A percentile compares a stretch with the other conserved stretches of the same genome.
These are phyloP conservation scores for Phylloboletellus chloephorus DNA, from an alignment of 1,284 basidiomycete species.

Conservation along the genomic window DNA sequence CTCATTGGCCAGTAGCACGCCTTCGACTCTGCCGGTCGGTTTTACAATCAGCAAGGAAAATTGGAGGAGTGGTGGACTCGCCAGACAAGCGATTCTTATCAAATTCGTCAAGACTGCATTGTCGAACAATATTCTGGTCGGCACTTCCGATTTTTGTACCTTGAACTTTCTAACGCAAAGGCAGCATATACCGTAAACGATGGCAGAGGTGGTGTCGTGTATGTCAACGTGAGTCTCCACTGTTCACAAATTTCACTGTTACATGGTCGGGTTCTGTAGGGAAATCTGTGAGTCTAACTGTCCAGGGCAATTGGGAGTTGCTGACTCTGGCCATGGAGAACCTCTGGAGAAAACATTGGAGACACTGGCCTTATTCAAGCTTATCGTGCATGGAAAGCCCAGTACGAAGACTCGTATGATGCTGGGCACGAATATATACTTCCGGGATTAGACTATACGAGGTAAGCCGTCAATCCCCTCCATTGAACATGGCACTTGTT, in stretches of 20 bases:
- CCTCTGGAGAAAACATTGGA: slow-evolving; percentile 87
- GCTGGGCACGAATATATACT: slow-evolving; percentile 67
- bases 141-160: slow-evolving; percentile 24
- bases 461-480: slow-evolving; percentile 30
- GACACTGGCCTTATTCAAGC: slow-evolving; percentile 84
- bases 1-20: slow-evolving; percentile 58
- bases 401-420: slow-evolving; percentile 49
- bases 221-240: slow-evolving; percentile 70
- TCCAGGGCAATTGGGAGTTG: not conserved
- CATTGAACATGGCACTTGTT: not conserved
- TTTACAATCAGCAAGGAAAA: slow-evolving; percentile 78
- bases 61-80: slow-evolving; percentile 88
- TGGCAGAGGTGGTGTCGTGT: slow-evolving; percentile 75
- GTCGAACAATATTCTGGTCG: slow-evolving; percentile 78
- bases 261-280: slow-evolving; percentile 38
- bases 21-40: slow-evolving; percentile 86
- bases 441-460: slow-evolving; percentile 79
- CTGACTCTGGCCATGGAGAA: slow-evolving; percentile 39
- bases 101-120: slow-evolving; percentile 82
- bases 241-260: not conserved
- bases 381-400: slow-evolving; percentile 81
- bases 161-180: slow-evolving; percentile 9
- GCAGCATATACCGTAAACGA: slow-evolving; percentile 79
- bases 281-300: slow-evolving; percentile 54
- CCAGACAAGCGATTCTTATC: slow-evolving; percentile 78